Conservation (phyloP, 2,329 filamentous ascomycete species). For the Chrysoporthe cubensis region DNA sequence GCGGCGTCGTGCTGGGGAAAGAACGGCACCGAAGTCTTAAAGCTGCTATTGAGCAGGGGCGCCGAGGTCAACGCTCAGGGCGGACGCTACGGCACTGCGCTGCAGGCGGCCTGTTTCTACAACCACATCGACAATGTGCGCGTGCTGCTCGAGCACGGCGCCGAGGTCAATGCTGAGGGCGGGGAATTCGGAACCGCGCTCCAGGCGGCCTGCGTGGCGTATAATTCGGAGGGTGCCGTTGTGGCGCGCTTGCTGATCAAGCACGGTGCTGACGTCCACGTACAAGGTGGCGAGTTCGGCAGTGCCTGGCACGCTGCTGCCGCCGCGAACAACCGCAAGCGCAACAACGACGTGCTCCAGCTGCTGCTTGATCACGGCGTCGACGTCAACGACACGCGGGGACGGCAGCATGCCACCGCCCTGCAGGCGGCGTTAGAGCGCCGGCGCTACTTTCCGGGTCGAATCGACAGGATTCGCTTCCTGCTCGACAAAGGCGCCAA, state of each 20-base stretch:
- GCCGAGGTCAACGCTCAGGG: not conserved
- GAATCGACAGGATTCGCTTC: not conserved
- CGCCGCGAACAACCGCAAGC: fast-evolving
- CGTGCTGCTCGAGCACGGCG: not conserved
- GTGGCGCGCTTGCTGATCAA: not conserved
- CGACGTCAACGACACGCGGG: not conserved
- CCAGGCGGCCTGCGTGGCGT: not conserved
- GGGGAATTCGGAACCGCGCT: not conserved
- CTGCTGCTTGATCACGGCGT: not conserved
- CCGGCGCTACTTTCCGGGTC: too few species aligned
- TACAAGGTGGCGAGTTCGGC: not conserved
- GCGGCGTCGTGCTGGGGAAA: not conserved
- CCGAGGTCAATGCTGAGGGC: not conserved
- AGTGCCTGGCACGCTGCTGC: not conserved
- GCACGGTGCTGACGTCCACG: not conserved
- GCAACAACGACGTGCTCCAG: not conserved
- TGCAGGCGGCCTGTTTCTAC: not conserved
- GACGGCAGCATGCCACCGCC: not conserved
- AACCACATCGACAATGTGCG: not conserved
- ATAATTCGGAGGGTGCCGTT: not conserved
- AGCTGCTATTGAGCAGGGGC: not conserved
- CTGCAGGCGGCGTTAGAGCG: not conserved
- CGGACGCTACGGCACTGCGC: not conserved
- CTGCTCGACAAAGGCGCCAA: not conserved
- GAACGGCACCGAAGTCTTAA: not conserved